These are phyloP conservation scores for Sequoiadendron giganteum DNA, from an alignment of 75 land plant genomes.

Conservation along the genomic window DNA sequence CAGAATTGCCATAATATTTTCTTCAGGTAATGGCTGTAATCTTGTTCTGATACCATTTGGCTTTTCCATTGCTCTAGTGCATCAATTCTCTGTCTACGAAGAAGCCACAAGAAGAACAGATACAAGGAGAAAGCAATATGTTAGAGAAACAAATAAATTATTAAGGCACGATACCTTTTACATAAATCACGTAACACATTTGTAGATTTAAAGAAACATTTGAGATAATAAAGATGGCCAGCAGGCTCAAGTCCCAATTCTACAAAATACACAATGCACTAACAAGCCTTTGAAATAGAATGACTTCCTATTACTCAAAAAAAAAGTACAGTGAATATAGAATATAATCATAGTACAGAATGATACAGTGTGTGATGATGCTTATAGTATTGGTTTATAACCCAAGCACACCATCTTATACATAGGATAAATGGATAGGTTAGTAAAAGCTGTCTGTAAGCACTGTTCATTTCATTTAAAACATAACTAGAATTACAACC, in stretches of 20 bases:
- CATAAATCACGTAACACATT: not conserved
- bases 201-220: not conserved
- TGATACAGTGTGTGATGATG: not conserved
- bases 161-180: not conserved
- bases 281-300: not conserved
- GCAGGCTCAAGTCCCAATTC: not conserved
- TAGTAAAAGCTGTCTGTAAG: not conserved
- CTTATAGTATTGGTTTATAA: not conserved
- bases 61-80: not conserved
- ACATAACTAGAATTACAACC: not conserved
- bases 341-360: not conserved
- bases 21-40: not conserved
- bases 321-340: not conserved
- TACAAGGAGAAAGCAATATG: not conserved
- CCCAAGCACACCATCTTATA: not conserved
- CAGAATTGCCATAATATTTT: constrained; percentile 12
- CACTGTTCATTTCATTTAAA: not conserved
- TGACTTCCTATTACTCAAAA: not conserved
- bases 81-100: not conserved
- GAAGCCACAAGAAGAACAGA: not conserved
- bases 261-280: not conserved
- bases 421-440: not conserved
- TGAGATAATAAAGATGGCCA: not conserved
- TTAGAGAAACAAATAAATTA: not conserved
- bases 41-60: not conserved